Base-by-base conservation (phyloP, 495 filamentous ascomycete species). In the Sabuloglossum arenarium region DNA sequence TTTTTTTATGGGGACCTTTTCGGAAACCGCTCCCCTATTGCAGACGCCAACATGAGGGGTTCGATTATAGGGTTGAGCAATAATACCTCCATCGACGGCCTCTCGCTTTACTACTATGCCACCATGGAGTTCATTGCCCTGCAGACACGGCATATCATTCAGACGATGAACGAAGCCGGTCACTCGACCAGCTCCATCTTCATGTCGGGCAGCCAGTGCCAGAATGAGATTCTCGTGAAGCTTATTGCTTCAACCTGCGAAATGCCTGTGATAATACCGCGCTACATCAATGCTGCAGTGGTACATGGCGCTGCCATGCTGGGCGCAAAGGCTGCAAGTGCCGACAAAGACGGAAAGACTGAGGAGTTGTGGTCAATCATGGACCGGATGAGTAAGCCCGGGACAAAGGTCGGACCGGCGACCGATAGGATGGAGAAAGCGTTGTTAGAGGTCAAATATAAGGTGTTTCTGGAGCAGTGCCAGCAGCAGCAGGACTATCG, bases 1-100 rank as follows among this genome's bases (percentile, higher is more conserved):
- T 98, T 97, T 76, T 93, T 98, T 73, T 96, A 97, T 64, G 91
- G 91, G 55, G 91, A 98, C 63, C 78, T 95, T n/a, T 96, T 91
- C 75, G 91, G 91, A 42, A 98, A 98, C 68, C 81, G 91, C 30
- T 94, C 86, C 19, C 91, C 91, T 5, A 79, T 98, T 56, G 90
- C 90, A 0, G 87, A 98, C 62, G 76, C 89, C 0, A 79, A 78
- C 65, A 98, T 98, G 91, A 80, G 79, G 29, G 91, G 91, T 30
- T 79, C 88, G 0, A 76, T 91, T 47, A 79, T 94, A 56, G 91
- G 91, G 6, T 73, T 98, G 31, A 84, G 79, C 65, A 83, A 78
- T 54, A 90, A 98, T 66, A 85, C 82, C 58, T 81, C 79, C 62
- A 75, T 91, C 28, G 86, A 95, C 62, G 80, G 84, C 43, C 77